Base-by-base conservation (phyloP, 2,329 filamentous ascomycete species). In the Calonectria crousiana region DNA sequence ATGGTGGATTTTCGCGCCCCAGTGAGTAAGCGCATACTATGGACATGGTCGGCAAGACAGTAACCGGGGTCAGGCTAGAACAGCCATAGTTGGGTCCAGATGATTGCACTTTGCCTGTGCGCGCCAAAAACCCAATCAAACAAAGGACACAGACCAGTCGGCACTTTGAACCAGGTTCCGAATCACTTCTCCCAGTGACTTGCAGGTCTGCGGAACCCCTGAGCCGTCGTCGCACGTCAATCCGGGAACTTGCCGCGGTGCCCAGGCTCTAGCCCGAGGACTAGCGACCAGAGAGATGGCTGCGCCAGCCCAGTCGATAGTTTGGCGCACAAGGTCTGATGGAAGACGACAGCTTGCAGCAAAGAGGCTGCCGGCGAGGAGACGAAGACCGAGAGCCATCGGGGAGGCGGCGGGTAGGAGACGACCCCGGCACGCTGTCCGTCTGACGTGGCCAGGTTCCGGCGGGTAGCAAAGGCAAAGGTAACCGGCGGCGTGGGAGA, bases 201-300 rank as follows among this genome's bases (percentile, higher is more conserved):
- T 68, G 26, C 68, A 64, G 53, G 56, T 52, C 36, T 23, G 47
- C 58, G 47, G 47, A 47, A 56, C 32, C 34, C 51, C 56, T 52
- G 47, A 53, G 23, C 58, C 58, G 58, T 34, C 36, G 58, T 58
- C 13, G 58, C 41, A 71, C 69, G 52, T 66, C 60, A 71, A 60
- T 52, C 56, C 62, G 38, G 69, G 67, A 58, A 41, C 64, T 67
- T 68, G 64, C 30, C 30, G 56, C 53, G 36, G 56, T 26, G 47
- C 30, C 67, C 65, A 65, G 71, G 32, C 49, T 36, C 62, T 69
- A 69, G 71, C 32, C 58, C 23, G 53, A 58, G 58, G 71, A 47
- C 71, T 68, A 72, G n/a, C 34, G 13, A 38, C 34, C 20, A 51
- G 30, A 67, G 23, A 20, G 38, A 6, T 41, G 38, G 69, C 30